phyloP scores from a whole-genome alignment of 345 rosid species.

The Hypericum perforatum region DNA sequence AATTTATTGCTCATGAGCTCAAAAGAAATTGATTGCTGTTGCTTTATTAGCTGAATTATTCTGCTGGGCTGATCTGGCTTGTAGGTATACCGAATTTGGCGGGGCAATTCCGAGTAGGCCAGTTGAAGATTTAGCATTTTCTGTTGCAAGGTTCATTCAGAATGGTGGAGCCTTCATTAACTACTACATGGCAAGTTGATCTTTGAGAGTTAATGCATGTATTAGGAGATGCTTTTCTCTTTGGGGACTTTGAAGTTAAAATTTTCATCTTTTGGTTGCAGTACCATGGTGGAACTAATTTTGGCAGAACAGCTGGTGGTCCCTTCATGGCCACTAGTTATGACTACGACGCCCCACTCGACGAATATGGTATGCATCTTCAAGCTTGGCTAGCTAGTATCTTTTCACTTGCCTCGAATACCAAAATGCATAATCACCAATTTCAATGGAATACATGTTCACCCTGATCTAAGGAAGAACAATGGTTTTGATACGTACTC shows the following conservation, averaged over 20 bases:
- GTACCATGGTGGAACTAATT: slow-evolving; percentile 72
- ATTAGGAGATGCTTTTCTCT: neutral
- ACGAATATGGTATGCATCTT: slow-evolving; percentile 26
- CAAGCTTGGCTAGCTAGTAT: neutral
- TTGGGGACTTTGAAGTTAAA: neutral
- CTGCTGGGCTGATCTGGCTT: too few relatives aligned
- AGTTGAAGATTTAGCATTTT: slow-evolving; percentile 49
- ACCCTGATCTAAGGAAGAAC: too few relatives aligned
- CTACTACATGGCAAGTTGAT: slow-evolving; percentile 46
- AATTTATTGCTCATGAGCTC: neutral
- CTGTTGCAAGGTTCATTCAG: slow-evolving; percentile 51
- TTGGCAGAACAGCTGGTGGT: slow-evolving; percentile 53
- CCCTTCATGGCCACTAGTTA: slow-evolving; percentile 56
- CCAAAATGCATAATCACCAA: too few relatives aligned
- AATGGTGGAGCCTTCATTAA: slow-evolving; percentile 51
- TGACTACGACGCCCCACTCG: slow-evolving; percentile 54
- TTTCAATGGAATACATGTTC: too few relatives aligned
- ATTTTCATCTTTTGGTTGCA: slow-evolving; percentile 10
- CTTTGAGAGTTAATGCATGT: neutral
- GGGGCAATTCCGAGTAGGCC: slow-evolving; percentile 42
- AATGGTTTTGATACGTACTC: slow-evolving; percentile 4
- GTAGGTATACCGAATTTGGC: slow-evolving; percentile 54
- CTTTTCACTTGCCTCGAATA: slow-evolving; percentile 5
- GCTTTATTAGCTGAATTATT: too few relatives aligned
- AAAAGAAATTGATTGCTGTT: neutral